Evolutionary conservation across 1,284 basidiomycete species (phyloP), one percentile per base, ranked within the genome.

Genomic region (Ganoderma leucocontextum): DNA sequence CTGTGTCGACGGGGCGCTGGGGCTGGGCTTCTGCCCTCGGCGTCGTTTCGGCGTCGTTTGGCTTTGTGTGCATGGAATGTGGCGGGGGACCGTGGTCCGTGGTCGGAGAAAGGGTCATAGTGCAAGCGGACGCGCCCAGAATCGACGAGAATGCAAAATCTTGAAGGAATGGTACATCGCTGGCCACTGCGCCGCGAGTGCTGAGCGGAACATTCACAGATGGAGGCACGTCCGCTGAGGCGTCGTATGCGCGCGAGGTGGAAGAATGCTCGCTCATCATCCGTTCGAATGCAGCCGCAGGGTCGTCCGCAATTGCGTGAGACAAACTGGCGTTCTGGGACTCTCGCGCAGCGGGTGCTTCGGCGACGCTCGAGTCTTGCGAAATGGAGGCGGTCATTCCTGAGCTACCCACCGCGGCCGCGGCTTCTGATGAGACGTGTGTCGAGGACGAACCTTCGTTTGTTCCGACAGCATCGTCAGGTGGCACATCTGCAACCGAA

Each of bases 251-350:
- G 12, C 36, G 22, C 15, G 60, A 42, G 6, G 25, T 36, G 25
- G 47, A 44, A 25, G 41, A 29, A 35, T 15, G 35, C 15, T 65
- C 61, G 39, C 57, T 64, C 68, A 63, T 65, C 61, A 65, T 60
- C 42, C 47, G 63, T 29, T 62, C 63, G 38, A 52, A 65, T 19
- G 61, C 47, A 7, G 57, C 61, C n/a, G 29, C 35, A 10, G 64
- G 64, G 29, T 66, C 68, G 25, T 63, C 65, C 2, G 36, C 29
- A n/a, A 33, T 9, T 8, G 13, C 17, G 55, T 57, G 55, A 49
- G 47, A 49, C n/a, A 49, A n/a, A 49, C 6, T 49, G 35, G 33
- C 33, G 35, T 57, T 57, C 29, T 57, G 25, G 17, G 55, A n/a
- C 12, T 19, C 38, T 41, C 22, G 58, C 22, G 36, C 58, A 60